Conservation (phyloP, 2,329 filamentous ascomycete species). For the Claviceps monticola region DNA sequence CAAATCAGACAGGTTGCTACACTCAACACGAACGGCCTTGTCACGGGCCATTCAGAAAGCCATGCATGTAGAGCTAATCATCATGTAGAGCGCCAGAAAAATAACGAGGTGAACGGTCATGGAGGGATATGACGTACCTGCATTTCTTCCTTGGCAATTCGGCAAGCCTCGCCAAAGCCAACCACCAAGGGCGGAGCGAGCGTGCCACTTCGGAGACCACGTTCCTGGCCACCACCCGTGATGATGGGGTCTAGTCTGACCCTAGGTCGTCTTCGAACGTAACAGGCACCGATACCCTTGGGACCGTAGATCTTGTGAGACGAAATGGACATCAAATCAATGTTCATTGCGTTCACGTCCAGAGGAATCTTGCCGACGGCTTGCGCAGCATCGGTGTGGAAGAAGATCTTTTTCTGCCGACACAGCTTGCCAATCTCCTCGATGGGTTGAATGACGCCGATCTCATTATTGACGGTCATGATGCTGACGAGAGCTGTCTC, state of each 20-base stretch:
- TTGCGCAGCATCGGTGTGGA: conserved; percentile 93
- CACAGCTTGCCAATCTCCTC: conserved; percentile 89
- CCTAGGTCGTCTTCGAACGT: conserved; percentile 79
- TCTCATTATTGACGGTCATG: conserved; percentile 99
- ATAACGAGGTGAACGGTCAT: too few species aligned
- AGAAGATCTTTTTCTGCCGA: conserved; percentile 85
- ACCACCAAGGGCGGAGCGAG: conserved; percentile 78
- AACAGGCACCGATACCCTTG: conserved; percentile 94
- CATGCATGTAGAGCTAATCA: conserved; percentile 81
- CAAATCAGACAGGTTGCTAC: conserved; percentile 53
- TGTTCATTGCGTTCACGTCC: conserved; percentile 94
- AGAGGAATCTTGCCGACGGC: conserved; percentile 97
- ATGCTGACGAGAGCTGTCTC: conserved; percentile 89
- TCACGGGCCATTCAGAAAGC: conserved; percentile 69
- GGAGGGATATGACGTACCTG: conserved; percentile 47
- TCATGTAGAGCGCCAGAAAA: conserved; percentile 33
- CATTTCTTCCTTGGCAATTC: conserved; percentile 83
- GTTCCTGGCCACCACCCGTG: conserved; percentile 88
- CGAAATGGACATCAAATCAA: conserved; percentile 97
- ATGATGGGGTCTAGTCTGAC: conserved; percentile 94
- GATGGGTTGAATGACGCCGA: conserved; percentile 94
- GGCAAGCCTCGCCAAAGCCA: conserved; percentile 90
- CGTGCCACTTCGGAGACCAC: conserved; percentile 87
- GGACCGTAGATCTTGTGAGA: conserved; percentile 98
- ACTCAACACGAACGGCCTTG: conserved; percentile 43